Conservation (phyloP, 164 flowering plant species). For the Stephania japonica region DNA sequence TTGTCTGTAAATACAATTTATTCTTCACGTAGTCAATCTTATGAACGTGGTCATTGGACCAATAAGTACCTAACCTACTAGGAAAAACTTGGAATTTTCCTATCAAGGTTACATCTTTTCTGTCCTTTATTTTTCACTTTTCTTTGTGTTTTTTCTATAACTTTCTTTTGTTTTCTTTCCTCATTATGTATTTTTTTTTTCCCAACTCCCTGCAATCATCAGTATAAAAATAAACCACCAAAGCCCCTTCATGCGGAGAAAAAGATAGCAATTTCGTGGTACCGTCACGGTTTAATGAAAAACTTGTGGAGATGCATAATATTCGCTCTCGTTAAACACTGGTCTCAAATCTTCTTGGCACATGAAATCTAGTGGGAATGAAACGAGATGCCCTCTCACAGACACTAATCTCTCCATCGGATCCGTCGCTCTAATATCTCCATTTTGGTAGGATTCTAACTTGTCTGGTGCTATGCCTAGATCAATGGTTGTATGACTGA, state of each 20-base stretch:
- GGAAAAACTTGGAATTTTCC: no score
- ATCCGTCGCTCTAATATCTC: constrained; percentile 48
- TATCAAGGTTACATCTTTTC: not conserved
- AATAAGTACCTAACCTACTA: no score
- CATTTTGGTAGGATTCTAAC: constrained; percentile 61
- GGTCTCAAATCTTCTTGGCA: constrained; percentile 91
- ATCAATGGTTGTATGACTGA: constrained; percentile 89
- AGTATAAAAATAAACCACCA: not conserved
- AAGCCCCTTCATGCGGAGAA: no score
- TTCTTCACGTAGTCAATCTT: no score
- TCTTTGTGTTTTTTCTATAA: no score
- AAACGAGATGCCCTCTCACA: constrained; percentile 81
- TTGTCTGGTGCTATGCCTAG: constrained; percentile 81
- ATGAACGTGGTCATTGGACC: no score
- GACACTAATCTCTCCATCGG: constrained; percentile 66
- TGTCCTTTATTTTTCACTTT: no score
- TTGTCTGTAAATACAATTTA: no score
- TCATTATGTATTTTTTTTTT: not conserved
- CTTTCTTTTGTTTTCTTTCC: not conserved
- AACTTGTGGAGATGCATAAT: constrained; percentile 84
- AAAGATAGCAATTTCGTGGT: not conserved
- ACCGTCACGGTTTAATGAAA: constrained; percentile 42
- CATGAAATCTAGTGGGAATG: constrained; percentile 91
- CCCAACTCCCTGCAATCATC: not conserved
- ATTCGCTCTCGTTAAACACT: constrained; percentile 89